A percentile compares a stretch with the other conserved stretches of the same genome.
Evolutionary conservation across 2,329 filamentous ascomycete species (phyloP).

Genomic region (Diaporthe sp.): DNA sequence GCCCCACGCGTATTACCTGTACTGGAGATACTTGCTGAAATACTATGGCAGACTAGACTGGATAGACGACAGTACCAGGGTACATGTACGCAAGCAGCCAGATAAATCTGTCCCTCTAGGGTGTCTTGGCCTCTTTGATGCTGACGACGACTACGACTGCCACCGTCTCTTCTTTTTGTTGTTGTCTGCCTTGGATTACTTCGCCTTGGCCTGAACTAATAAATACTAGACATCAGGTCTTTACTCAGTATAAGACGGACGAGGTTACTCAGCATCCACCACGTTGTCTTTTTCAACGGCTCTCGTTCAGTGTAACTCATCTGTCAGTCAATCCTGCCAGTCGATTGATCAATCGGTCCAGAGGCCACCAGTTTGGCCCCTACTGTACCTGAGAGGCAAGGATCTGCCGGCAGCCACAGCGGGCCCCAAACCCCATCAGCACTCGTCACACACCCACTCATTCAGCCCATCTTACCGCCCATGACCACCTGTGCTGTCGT

Average conservation of each 20-base stretch:
- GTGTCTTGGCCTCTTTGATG: slow-evolving; percentile 19
- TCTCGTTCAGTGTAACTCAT: neutral
- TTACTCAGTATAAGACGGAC: neutral
- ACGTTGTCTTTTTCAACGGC: neutral
- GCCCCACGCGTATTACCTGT: neutral
- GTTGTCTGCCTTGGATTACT: neutral
- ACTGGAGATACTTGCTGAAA: neutral
- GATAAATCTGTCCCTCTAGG: neutral
- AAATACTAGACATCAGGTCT: neutral
- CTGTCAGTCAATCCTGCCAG: neutral
- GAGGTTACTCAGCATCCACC: neutral
- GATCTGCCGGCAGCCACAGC: slow-evolving; percentile 27
- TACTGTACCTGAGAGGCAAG: neutral
- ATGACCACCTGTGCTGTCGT: slow-evolving; percentile 6
- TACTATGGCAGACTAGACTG: neutral
- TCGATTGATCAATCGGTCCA: neutral
- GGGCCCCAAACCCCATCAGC: slow-evolving; percentile 18
- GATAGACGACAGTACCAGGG: neutral
- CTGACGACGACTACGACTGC: slow-evolving; percentile 13
- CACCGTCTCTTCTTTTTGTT: neutral
- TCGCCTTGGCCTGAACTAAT: neutral
- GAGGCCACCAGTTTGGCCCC: slow-evolving; percentile 11
- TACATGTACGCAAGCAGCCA: slow-evolving; percentile 1
- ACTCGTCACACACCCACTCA: slow-evolving; percentile 22
- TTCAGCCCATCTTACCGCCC: slow-evolving; percentile 13